phyloP scores from a whole-genome alignment of 2,329 filamentous ascomycete species.

The Aureobasidium musti region DNA sequence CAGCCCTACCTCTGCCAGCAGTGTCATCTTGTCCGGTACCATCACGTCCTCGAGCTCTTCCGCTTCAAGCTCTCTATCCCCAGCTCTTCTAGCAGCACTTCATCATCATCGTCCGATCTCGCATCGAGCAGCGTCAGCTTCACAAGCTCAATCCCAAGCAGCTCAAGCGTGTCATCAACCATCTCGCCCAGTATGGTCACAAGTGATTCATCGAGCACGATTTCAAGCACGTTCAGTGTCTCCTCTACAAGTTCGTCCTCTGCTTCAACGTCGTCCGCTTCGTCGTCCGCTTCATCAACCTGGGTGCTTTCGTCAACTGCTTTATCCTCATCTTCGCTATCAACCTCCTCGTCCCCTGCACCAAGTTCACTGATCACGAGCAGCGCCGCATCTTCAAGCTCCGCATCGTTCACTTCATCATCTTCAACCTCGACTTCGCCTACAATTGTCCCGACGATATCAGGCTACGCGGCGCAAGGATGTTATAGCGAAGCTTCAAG shows the following conservation, averaged over 20 bases:
- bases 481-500: constrained; percentile 32
- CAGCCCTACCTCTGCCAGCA: background rate
- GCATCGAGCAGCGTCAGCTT: background rate
- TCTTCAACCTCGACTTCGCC: constrained; percentile 30
- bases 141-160: background rate
- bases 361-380: background rate
- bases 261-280: background rate
- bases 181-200: background rate
- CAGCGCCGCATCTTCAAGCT: constrained; percentile 2
- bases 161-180: background rate
- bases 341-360: background rate
- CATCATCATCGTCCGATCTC: background rate
- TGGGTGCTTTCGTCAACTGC: background rate
- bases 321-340: background rate
- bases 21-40: background rate
- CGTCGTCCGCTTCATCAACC: background rate
- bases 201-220: background rate
- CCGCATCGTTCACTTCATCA: constrained; percentile 9
- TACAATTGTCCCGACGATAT: constrained; percentile 35
- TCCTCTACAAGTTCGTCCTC: constrained; percentile 11
- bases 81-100: background rate
- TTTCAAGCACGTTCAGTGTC: background rate
- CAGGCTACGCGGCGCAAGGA: constrained; percentile 30
- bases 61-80: background rate
- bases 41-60: background rate